A percentile compares a stretch with the other conserved stretches of the same genome.
phyloP scores from a whole-genome alignment of 257 asterid genomes.

The Capsicum pubescens region DNA sequence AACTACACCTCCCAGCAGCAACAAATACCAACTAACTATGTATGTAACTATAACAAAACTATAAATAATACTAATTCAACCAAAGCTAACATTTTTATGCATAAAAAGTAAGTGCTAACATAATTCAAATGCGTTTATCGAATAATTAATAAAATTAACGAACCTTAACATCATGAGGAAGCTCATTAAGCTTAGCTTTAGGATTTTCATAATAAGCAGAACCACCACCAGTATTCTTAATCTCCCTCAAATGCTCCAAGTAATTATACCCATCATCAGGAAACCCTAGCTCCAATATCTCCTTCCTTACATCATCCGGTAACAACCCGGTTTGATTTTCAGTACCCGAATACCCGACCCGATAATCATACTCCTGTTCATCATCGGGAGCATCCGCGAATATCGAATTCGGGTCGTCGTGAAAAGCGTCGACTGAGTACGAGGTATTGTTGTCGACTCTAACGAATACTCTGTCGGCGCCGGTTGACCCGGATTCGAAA shows the following conservation, averaged over 20 bases:
- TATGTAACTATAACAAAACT: no score
- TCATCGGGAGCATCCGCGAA: constrained; percentile 77
- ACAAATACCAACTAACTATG: no score
- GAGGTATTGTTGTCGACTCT: constrained; percentile 72
- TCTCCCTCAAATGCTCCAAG: constrained; percentile 78
- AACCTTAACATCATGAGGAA: constrained; percentile 88
- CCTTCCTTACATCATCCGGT: constrained; percentile 77
- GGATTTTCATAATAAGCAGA: constrained; percentile 78
- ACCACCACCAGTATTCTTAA: constrained; percentile 89
- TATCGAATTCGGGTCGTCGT: constrained; percentile 36
- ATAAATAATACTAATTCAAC: background rate
- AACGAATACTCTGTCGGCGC: constrained; percentile 69
- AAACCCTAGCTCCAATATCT: constrained; percentile 88
- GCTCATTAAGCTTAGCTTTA: constrained; percentile 56
- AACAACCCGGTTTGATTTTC: constrained; percentile 33
- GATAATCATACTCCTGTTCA: constrained; percentile 30
- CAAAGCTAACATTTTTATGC: background rate
- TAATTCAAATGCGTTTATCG: background rate
- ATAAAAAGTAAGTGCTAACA: background rate
- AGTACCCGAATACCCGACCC: constrained; percentile 28
- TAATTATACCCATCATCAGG: constrained; percentile 97
- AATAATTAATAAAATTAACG: constrained; percentile 17
- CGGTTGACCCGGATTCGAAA: constrained; percentile 61
- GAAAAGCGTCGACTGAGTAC: constrained; percentile 46
- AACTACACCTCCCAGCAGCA: no score